These are phyloP conservation scores for Microdochium bolleyi DNA, from an alignment of 2,329 filamentous ascomycete genomes.

Conservation along the genomic window DNA sequence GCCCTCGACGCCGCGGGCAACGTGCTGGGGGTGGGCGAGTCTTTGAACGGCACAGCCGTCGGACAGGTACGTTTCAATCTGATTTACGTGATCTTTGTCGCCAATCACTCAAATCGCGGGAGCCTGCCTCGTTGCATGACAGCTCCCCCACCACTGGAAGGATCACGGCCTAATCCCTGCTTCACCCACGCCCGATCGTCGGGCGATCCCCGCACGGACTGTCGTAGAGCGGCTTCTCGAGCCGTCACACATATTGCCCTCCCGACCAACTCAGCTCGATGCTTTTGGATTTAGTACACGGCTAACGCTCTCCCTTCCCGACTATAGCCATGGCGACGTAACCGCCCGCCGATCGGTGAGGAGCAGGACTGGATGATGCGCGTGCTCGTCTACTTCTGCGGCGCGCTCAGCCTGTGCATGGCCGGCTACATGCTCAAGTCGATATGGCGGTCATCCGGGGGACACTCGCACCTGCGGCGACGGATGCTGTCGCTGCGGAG, in stretches of 20 bases:
- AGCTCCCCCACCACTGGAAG: too few relatives aligned
- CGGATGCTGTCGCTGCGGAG: neutral
- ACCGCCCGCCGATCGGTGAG: neutral
- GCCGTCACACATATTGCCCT: too few relatives aligned
- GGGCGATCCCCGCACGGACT: too few relatives aligned
- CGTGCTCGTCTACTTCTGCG: conserved; percentile 1
- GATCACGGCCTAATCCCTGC: too few relatives aligned
- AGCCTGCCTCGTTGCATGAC: neutral
- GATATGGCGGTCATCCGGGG: neutral
- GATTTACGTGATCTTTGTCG: neutral
- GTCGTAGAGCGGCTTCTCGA: too few relatives aligned
- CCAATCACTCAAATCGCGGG: neutral
- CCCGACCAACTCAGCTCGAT: too few relatives aligned
- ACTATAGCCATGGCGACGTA: neutral
- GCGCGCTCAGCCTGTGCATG: neutral
- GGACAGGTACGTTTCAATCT: conserved; percentile 6
- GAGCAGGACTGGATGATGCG: conserved; percentile 1
- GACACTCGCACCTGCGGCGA: neutral
- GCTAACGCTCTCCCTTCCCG: too few relatives aligned
- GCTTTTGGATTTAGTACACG: too few relatives aligned
- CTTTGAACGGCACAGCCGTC: conserved; percentile 5
- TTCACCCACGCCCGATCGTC: too few relatives aligned
- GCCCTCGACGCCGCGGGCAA: conserved; percentile 7
- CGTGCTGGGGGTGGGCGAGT: conserved; percentile 7
- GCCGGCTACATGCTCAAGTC: neutral